These are phyloP conservation scores for Terana coerulea DNA, from an alignment of 768 basidiomycete species.

Conservation along the genomic window DNA sequence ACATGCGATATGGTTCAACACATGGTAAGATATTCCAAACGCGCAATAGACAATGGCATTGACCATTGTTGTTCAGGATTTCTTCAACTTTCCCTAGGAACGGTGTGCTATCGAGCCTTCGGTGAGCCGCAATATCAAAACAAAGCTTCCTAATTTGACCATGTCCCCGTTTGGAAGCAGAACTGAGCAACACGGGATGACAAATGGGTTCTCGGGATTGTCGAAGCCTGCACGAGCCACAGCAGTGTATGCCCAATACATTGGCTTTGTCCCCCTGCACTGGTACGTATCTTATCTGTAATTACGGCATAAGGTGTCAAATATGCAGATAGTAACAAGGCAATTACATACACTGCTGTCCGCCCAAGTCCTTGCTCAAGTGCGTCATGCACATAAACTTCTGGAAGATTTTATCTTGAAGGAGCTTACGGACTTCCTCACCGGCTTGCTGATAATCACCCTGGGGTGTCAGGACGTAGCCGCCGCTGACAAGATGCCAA, in stretches of 20 bases:
- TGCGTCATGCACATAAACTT: conserved; percentile 1
- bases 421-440: not conserved
- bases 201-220: too few relatives aligned
- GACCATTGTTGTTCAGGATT: not conserved
- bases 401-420: not conserved
- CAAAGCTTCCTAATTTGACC: not conserved
- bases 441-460: not conserved
- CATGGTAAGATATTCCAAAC: not conserved
- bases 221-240: too few relatives aligned
- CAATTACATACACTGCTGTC: not conserved
- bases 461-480: not conserved
- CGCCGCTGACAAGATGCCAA: conserved; percentile 20
- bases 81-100: not conserved
- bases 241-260: too few relatives aligned
- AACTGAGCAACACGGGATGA: not conserved
- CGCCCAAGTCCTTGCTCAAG: not conserved
- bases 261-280: too few relatives aligned
- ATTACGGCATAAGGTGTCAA: too few relatives aligned
- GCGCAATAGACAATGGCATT: not conserved
- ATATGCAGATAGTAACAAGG: too few relatives aligned
- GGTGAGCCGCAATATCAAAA: not conserved
- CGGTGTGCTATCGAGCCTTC: not conserved
- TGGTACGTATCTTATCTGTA: too few relatives aligned
- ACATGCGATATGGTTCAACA: not conserved
- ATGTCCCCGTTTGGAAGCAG: not conserved